These are phyloP conservation scores for Bipolaris bicolor DNA, from an alignment of 2,329 filamentous ascomycete genomes.

Conservation along the genomic window DNA sequence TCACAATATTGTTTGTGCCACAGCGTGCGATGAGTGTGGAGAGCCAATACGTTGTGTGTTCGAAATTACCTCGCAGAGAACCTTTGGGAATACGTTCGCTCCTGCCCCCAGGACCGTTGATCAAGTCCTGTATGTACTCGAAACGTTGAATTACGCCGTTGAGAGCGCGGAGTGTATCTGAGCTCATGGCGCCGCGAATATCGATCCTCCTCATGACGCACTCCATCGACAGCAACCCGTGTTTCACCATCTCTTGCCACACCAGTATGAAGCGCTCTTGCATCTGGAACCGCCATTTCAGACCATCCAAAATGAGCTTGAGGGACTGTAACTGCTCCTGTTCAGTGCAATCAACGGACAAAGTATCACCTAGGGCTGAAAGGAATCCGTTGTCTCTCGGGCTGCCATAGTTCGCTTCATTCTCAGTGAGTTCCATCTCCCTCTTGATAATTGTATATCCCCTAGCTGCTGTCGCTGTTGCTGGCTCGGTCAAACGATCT, in stretches of 20 bases:
- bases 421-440: background rate
- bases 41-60: background rate
- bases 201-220: background rate
- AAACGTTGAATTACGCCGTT: background rate
- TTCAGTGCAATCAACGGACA: background rate
- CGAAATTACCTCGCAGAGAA: background rate
- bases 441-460: background rate
- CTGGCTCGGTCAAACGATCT: background rate
- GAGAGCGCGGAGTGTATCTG: background rate
- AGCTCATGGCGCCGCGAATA: background rate
- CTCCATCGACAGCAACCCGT: background rate
- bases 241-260: background rate
- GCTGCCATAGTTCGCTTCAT: background rate
- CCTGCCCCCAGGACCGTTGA: background rate
- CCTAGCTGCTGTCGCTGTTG: background rate
- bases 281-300: background rate
- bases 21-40: background rate
- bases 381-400: background rate
- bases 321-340: background rate
- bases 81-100: background rate
- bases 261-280: background rate
- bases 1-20: background rate
- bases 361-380: background rate
- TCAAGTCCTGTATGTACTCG: background rate
- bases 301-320: background rate